A percentile compares a stretch with the other conserved stretches of the same genome.
Evolutionary conservation across 192 early-diverging fungal species (phyloP).

Genomic region (Backusella tuberculispora): DNA sequence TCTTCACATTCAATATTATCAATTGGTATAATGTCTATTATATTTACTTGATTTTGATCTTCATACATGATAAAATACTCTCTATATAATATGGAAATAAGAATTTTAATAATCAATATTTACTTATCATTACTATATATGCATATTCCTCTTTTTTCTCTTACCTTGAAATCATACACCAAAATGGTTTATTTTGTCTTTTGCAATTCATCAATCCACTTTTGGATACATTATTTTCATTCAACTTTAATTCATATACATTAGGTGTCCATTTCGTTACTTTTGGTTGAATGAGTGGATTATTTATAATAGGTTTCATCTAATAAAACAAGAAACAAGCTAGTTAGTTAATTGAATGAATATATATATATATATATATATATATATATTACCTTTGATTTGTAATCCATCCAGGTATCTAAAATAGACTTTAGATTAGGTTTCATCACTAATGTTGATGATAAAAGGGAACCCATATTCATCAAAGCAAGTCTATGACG

Average conservation of each 20-base stretch:
- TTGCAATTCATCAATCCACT: conserved; percentile 2
- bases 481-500: background rate
- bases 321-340: background rate
- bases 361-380: background rate
- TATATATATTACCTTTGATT: background rate
- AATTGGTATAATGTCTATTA: background rate
- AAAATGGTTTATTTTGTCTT: background rate
- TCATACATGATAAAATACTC: conserved; percentile 18
- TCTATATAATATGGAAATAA: background rate
- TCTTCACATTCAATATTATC: conserved; percentile 7
- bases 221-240: conserved; percentile 6
- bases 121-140: background rate
- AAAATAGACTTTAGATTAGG: background rate
- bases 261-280: background rate
- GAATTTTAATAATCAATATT: background rate
- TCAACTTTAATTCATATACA: background rate
- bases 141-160: too few species aligned
- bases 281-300: conserved; percentile 11
- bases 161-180: conserved; percentile 14
- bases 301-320: conserved; percentile 7
- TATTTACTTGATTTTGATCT: conserved; percentile 12
- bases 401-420: background rate
- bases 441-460: background rate
- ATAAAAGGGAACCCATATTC: background rate
- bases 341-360: background rate